These are phyloP conservation scores for button mushroom (Agaricus bisporus) DNA, from an alignment of 768 basidiomycete species.

Conservation along the genomic window DNA sequence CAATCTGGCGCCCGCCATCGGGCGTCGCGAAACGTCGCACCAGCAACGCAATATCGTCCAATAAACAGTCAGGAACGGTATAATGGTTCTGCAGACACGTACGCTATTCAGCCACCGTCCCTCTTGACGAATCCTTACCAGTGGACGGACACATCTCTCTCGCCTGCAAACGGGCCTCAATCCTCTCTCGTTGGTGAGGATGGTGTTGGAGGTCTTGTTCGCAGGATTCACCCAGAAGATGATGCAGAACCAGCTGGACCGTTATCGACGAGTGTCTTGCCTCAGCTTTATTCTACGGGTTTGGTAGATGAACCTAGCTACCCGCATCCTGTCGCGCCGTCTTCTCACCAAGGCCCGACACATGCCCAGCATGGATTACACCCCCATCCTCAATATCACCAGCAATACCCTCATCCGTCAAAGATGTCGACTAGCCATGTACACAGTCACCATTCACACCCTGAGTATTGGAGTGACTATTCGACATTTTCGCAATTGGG, in stretches of 20 bases:
- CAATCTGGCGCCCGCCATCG: slow-evolving; percentile 2
- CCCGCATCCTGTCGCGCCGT: slow-evolving; percentile 1
- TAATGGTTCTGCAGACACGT: background rate
- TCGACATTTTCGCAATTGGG: slow-evolving; percentile 45
- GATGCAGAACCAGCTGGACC: slow-evolving; percentile 32
- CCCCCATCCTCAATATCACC: slow-evolving; percentile 5
- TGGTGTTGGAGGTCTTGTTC: background rate
- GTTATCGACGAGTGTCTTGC: slow-evolving; percentile 67
- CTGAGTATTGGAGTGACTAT: slow-evolving; percentile 53
- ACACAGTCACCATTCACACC: slow-evolving; percentile 30
- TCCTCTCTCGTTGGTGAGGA: background rate
- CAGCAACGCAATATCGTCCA: background rate
- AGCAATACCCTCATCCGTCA: slow-evolving; percentile 1
- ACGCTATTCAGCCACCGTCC: slow-evolving; percentile 11
- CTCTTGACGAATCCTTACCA: slow-evolving; percentile 13
- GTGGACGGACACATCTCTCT: slow-evolving; percentile 11
- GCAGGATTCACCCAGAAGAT: slow-evolving; percentile 9
- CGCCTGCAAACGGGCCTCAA: background rate
- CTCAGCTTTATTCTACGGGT: slow-evolving; percentile 72
- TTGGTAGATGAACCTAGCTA: slow-evolving; percentile 40
- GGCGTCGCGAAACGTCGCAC: background rate
- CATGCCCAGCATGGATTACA: background rate
- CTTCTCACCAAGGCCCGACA: slow-evolving; percentile 15
- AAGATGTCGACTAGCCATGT: background rate
- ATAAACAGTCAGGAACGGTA: background rate